Evolutionary conservation across 441 rosid species (phyloP), one percentile per base, ranked within the genome.

Genomic region (Populus tomentosa): DNA sequence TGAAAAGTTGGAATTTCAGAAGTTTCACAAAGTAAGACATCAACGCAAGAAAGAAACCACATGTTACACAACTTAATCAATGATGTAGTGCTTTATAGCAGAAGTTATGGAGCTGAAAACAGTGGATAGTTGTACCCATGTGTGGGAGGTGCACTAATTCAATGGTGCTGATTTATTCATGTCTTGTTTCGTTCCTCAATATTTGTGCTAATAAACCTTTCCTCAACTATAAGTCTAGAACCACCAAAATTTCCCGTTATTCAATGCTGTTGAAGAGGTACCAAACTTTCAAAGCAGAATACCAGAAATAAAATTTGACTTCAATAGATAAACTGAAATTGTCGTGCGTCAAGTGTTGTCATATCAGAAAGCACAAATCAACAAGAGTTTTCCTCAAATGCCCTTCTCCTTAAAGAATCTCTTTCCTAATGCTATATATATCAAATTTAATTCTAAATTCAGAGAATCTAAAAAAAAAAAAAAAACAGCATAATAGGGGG

Each of bases 1-100:
- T 91, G 84, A 30, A 77, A 78, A 61, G 72, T 59, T 8, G 30
- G 71, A 82, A 75, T 53, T 36, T 74, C 20, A 33, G 11, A 78
- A 73, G 24, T 8, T 53, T 56, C 56, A 24, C 8, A 46, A 65
- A 67, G 46, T 36, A 75, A 32, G 30, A 10, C n/a, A 76, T 20
- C 67, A 72, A 38, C 16, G 50, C 20, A 23, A 73, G 20, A 50
- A 75, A 72, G 4, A 24, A 46, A 13, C 56, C 5, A 46, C 56
- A 11, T 13, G 36, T 30, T 0, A 26, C 24, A 50, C n/a, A 42
- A 36, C 13, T 42, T 32, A 24, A 40, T 71, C 24, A 69, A 46
- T 42, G 50, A 42, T 10, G 50, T 1, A 42, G 50, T 42, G 50
- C 50, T 3, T 42, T 42, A 11, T 46, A 46, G 56, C 1, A 46